These are phyloP conservation scores for Begonia masoniana DNA, from an alignment of 306 rosid species.

Conservation along the genomic window DNA sequence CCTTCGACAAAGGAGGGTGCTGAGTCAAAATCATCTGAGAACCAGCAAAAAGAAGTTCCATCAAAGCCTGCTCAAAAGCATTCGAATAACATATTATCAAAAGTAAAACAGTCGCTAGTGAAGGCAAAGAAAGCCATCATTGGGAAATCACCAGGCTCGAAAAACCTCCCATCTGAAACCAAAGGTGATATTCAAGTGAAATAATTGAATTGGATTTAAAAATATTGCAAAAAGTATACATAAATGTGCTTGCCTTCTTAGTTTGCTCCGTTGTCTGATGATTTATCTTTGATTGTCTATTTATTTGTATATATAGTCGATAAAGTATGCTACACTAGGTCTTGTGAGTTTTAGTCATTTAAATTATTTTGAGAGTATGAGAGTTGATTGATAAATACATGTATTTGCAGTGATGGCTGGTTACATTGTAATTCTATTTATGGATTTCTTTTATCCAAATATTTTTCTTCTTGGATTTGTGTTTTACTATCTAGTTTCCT, in stretches of 20 bases:
- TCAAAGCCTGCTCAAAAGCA: slow-evolving; percentile 54
- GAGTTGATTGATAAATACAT: no score
- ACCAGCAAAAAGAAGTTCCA: slow-evolving; percentile 13
- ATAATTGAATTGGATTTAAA: slow-evolving; percentile 1
- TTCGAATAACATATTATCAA: slow-evolving; percentile 55
- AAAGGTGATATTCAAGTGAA: slow-evolving; percentile 24
- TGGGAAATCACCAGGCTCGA: slow-evolving; percentile 69
- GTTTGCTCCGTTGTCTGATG: neutral
- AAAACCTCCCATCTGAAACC: slow-evolving; percentile 38
- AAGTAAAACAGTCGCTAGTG: slow-evolving; percentile 70
- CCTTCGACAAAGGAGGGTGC: neutral
- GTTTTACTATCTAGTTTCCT: no score
- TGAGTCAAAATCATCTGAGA: neutral
- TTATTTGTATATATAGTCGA: no score
- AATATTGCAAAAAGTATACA: neutral
- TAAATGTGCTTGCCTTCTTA: neutral
- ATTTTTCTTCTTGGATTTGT: no score
- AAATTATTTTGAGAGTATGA: no score
- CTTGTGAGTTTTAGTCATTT: no score
- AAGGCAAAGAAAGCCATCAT: slow-evolving; percentile 83
- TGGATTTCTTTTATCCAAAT: no score
- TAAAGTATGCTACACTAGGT: no score
- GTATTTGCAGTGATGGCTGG: no score
- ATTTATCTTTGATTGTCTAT: slow-evolving; percentile 5
- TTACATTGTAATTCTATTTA: no score